Conservation (phyloP, 2,329 filamentous ascomycete species). For the Microcyclosporella mali region DNA sequence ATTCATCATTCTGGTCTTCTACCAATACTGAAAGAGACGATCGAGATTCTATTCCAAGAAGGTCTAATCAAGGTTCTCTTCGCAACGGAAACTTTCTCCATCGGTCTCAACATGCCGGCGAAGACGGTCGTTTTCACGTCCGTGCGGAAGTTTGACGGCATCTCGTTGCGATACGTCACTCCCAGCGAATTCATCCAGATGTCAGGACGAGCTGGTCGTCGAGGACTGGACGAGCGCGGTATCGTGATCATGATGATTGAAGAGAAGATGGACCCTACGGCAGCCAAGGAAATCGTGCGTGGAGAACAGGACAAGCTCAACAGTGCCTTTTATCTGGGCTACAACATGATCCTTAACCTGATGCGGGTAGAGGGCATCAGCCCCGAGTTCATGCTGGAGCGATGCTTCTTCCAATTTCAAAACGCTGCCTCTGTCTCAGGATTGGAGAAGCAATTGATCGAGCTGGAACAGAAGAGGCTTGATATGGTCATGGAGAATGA, state of each 20-base stretch:
- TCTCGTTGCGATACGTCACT: slow-evolving; percentile 72
- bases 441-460: slow-evolving; percentile 75
- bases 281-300: slow-evolving; percentile 91
- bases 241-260: slow-evolving; percentile 99
- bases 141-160: slow-evolving; percentile 90
- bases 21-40: slow-evolving; percentile 95
- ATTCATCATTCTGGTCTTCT: slow-evolving; percentile 94
- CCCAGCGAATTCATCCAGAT: slow-evolving; percentile 98
- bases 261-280: slow-evolving; percentile 87
- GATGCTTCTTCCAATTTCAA: slow-evolving; percentile 97
- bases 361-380: slow-evolving; percentile 98
- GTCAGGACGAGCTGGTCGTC: slow-evolving; percentile 92
- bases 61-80: slow-evolving; percentile 96
- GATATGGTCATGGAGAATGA: slow-evolving; percentile 78
- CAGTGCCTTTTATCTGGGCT: slow-evolving; percentile 93
- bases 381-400: slow-evolving; percentile 97
- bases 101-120: slow-evolving; percentile 97
- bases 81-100: slow-evolving; percentile 97
- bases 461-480: slow-evolving; percentile 68
- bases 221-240: slow-evolving; percentile 94
- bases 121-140: slow-evolving; percentile 99
- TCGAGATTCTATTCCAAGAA: slow-evolving; percentile 98
- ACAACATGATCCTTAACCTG: slow-evolving; percentile 98
- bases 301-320: slow-evolving; percentile 96
- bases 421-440: slow-evolving; percentile 80